Conservation (phyloP, 257 asterid species). For the Scutellaria baicalensis region DNA sequence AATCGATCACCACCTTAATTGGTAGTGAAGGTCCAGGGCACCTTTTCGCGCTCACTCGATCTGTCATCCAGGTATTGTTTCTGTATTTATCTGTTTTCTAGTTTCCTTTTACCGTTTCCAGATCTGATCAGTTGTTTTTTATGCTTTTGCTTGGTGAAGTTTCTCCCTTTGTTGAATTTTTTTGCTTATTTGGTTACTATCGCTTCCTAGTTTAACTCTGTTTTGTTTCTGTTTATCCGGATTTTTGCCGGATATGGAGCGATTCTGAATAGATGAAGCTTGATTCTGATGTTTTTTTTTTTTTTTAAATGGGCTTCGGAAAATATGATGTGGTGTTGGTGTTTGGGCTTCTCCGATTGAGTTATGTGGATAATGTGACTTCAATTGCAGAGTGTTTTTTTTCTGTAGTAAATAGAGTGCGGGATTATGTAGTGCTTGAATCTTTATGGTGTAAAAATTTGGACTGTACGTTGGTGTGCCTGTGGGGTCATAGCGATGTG, state of each 20-base stretch:
- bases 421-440: not conserved
- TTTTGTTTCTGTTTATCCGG: not conserved
- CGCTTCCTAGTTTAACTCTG: not conserved
- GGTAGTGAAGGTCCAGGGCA: slow-evolving; percentile 3
- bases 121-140: slow-evolving; percentile 24
- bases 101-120: not conserved
- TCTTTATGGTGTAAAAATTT: not conserved
- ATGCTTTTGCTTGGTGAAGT: not conserved
- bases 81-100: not conserved
- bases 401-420: not conserved
- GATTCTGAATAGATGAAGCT: not conserved
- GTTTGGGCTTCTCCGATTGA: not conserved
- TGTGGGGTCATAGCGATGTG: no score
- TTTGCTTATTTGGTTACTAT: not conserved
- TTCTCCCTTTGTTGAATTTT: not conserved
- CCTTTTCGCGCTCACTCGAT: slow-evolving; percentile 17
- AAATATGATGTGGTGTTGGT: not conserved
- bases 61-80: slow-evolving; percentile 18
- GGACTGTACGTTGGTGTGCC: no score
- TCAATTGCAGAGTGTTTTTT: not conserved
- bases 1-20: not conserved
- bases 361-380: not conserved
- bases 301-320: not conserved
- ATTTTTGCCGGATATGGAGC: not conserved
- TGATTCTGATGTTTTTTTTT: not conserved